Percentiles rank a stretch among this genome's conserved stretches.
Evolutionary conservation across 139 green algal species (phyloP).

Genomic region (Chlorella sorokiniana): DNA sequence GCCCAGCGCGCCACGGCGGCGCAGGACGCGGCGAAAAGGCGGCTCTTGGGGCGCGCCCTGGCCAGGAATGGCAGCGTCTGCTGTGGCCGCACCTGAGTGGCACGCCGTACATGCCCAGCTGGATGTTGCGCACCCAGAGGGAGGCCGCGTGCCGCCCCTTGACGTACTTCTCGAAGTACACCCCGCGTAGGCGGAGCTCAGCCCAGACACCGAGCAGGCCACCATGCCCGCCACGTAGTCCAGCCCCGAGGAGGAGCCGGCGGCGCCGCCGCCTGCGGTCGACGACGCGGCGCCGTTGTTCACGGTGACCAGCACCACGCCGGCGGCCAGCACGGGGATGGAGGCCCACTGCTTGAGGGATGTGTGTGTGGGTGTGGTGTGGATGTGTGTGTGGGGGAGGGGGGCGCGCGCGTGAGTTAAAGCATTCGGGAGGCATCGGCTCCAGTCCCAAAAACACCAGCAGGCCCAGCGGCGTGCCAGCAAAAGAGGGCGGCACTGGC

Average conservation of each 20-base stretch:
- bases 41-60: too few species aligned
- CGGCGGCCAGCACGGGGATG: constrained; percentile 57
- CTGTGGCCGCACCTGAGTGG: constrained; percentile 27
- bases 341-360: constrained; percentile 48
- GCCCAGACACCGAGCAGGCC: constrained; percentile 52
- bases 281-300: constrained; percentile 26
- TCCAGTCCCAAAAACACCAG: too few species aligned
- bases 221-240: constrained; percentile 50
- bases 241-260: constrained; percentile 3
- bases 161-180: constrained; percentile 71
- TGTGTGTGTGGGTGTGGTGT: not conserved
- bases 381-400: not conserved
- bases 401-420: not conserved
- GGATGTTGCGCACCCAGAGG: constrained; percentile 63
- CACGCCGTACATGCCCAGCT: constrained; percentile 60
- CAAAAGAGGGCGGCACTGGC: too few species aligned
- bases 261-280: not conserved
- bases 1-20: too few species aligned
- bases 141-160: constrained; percentile 52
- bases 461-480: too few species aligned
- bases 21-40: too few species aligned
- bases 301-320: constrained; percentile 61
- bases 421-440: too few species aligned
- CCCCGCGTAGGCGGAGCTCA: constrained; percentile 64
- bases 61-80: not conserved